phyloP scores from a whole-genome alignment of 2,329 filamentous ascomycete genomes.

The Calonectria pseudoturangicola region DNA sequence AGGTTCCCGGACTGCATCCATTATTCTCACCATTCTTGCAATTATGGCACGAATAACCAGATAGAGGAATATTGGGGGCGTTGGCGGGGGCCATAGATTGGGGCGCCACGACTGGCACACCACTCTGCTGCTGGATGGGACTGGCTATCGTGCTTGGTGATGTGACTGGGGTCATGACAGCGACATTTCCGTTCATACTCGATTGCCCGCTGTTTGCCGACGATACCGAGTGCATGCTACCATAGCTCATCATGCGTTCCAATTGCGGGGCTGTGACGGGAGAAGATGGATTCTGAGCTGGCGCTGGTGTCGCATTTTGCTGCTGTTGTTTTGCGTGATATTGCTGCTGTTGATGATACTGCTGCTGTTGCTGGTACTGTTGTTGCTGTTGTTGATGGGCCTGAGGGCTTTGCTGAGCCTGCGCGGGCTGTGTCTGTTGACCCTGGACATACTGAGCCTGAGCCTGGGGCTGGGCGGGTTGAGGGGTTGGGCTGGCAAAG shows the following conservation, averaged over 20 bases:
- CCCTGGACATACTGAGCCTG: slow-evolving; percentile 24
- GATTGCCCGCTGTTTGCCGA: slow-evolving; percentile 37
- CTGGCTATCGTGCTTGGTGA: slow-evolving; percentile 33
- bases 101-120: not conserved
- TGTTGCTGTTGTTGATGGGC: slow-evolving; percentile 4
- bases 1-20: rapidly evolving
- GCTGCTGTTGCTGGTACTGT: not conserved
- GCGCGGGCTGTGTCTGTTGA: slow-evolving; percentile 6
- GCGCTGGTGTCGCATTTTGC: slow-evolving; percentile 20
- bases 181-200: slow-evolving; percentile 38
- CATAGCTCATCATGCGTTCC: slow-evolving; percentile 27
- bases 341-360: slow-evolving; percentile 1
- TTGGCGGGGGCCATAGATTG: slow-evolving; percentile 30
- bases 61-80: not conserved
- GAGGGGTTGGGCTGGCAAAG: slow-evolving; percentile 16
- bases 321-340: slow-evolving; percentile 6
- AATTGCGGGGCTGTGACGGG: not conserved
- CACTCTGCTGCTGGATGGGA: slow-evolving; percentile 38
- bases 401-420: not conserved
- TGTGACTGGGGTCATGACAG: slow-evolving; percentile 35
- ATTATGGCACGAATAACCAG: slow-evolving; percentile 44
- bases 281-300: not conserved
- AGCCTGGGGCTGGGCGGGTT: not conserved
- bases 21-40: slow-evolving; percentile 49
- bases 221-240: slow-evolving; percentile 29